Conservation (phyloP, 176 grass and related monocot genomes). For the Leersia perrieri region DNA sequence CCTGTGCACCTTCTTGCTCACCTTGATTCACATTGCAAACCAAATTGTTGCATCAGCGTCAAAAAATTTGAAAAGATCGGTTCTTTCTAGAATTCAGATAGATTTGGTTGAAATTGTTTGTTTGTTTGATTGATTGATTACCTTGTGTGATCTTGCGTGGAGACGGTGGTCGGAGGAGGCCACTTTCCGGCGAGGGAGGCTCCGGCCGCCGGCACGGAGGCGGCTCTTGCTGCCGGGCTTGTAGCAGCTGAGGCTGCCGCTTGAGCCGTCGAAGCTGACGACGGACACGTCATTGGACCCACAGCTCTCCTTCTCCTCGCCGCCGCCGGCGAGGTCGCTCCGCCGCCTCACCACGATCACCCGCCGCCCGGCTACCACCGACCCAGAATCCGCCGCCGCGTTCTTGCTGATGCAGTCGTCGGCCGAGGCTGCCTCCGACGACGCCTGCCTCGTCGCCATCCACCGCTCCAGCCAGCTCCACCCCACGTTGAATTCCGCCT, state of each 20-base stretch:
- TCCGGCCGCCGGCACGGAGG: conserved; percentile 44
- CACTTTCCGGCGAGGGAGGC: conserved; percentile 49
- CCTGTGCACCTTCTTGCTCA: conserved; percentile 71
- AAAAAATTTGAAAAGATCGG: background rate
- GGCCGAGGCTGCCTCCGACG: conserved; percentile 33
- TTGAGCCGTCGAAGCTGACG: conserved; percentile 71
- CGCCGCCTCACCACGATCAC: conserved; percentile 54
- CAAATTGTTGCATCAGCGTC: background rate
- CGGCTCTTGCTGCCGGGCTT: conserved; percentile 47
- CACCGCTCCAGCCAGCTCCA: conserved; percentile 99
- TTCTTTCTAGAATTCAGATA: background rate
- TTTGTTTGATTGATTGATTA: conserved; percentile 6
- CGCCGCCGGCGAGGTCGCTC: conserved; percentile 42
- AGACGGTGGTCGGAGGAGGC: conserved; percentile 41
- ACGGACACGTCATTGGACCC: conserved; percentile 89
- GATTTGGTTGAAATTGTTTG: background rate
- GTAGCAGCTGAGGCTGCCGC: conserved; percentile 39
- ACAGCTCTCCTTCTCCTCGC: conserved; percentile 93
- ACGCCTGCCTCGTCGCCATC: conserved; percentile 77
- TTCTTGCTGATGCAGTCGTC: conserved; percentile 70
- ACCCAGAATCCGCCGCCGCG: conserved; percentile 35
- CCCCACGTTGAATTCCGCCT: conserved; percentile 65
- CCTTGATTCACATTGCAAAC: conserved; percentile 27
- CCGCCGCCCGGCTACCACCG: conserved; percentile 31
- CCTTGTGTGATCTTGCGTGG: conserved; percentile 62